Conservation (phyloP, 1,139 yeast genomes). For the Eremothecium gossypii region DNA sequence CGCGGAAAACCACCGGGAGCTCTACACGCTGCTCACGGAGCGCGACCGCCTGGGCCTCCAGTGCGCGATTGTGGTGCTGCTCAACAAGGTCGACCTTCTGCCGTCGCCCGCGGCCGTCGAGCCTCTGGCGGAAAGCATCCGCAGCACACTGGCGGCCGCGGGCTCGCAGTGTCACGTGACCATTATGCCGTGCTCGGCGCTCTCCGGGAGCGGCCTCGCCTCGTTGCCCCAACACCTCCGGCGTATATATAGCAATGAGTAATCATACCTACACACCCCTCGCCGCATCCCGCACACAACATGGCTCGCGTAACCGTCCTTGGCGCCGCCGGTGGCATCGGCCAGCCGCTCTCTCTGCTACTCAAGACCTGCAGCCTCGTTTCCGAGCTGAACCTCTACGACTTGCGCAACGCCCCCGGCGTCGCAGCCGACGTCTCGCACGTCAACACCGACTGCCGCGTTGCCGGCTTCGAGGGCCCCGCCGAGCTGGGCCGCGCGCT, state of each 20-base stretch:
- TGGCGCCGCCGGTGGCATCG: constrained; percentile 79
- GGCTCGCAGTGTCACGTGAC: constrained; percentile 1
- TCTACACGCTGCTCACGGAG: constrained; percentile 52
- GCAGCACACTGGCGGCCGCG: not conserved
- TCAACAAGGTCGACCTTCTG: constrained; percentile 49
- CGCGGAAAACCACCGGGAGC: constrained; percentile 55
- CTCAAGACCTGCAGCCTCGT: constrained; percentile 50
- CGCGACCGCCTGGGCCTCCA: constrained; percentile 53
- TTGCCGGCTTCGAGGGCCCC: constrained; percentile 35
- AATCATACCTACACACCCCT: not conserved
- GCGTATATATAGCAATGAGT: constrained; percentile 2
- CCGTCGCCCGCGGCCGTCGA: not conserved
- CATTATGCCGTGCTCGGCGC: constrained; percentile 7
- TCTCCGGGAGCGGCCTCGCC: constrained; percentile 8
- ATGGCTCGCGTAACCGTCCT: constrained; percentile 65
- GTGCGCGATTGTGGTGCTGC: constrained; percentile 44
- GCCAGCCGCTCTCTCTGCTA: constrained; percentile 63
- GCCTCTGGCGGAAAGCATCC: not conserved
- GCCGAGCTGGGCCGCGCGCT: constrained; percentile 43
- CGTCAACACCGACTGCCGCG: constrained; percentile 42
- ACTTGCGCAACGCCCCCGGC: constrained; percentile 60
- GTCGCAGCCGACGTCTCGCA: constrained; percentile 71
- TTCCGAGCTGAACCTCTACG: constrained; percentile 50
- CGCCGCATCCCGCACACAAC: not conserved
- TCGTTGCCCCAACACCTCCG: constrained; percentile 2